Percentiles rank a stretch among this genome's conserved stretches.
phyloP scores from a whole-genome alignment of 164 flowering plant species.

The Kalanchoe fedtschenkoi region DNA sequence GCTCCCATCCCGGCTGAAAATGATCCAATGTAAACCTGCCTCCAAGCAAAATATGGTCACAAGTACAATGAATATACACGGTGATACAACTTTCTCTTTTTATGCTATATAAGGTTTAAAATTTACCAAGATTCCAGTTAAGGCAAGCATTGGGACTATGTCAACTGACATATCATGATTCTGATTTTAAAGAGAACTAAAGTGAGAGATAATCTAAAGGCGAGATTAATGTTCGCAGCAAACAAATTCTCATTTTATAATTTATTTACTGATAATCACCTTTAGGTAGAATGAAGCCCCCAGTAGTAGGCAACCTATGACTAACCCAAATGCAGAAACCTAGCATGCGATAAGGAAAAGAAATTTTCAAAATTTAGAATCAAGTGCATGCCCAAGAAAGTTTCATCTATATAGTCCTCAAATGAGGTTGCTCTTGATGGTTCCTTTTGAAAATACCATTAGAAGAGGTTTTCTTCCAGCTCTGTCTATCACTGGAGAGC shows the following conservation, averaged over 20 bases:
- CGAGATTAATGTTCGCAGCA: not conserved
- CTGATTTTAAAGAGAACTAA: not conserved
- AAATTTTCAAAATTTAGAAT: no score
- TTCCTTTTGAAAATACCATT: not conserved
- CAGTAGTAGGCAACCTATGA: slow-evolving; percentile 3
- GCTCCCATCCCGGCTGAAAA: slow-evolving; percentile 3
- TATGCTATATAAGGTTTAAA: not conserved
- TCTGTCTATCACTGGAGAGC: slow-evolving; percentile 4
- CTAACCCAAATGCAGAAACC: slow-evolving; percentile 1
- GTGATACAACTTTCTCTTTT: not conserved
- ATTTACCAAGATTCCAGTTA: not conserved
- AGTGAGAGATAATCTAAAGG: not conserved
- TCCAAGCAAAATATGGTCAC: not conserved
- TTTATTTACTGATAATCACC: not conserved
- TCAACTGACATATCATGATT: not conserved
- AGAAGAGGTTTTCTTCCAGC: slow-evolving; percentile 7
- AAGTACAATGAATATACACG: not conserved
- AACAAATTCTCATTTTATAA: not conserved
- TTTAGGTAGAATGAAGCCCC: slow-evolving; percentile 5
- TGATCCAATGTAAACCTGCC: not conserved
- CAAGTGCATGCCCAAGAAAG: no score
- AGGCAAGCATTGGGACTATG: not conserved
- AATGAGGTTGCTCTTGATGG: not conserved
- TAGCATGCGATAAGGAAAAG: not conserved
- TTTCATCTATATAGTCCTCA: no score